These are phyloP conservation scores for Hyphopichia burtonii DNA, from an alignment of 1,139 yeast species.

Conservation along the genomic window DNA sequence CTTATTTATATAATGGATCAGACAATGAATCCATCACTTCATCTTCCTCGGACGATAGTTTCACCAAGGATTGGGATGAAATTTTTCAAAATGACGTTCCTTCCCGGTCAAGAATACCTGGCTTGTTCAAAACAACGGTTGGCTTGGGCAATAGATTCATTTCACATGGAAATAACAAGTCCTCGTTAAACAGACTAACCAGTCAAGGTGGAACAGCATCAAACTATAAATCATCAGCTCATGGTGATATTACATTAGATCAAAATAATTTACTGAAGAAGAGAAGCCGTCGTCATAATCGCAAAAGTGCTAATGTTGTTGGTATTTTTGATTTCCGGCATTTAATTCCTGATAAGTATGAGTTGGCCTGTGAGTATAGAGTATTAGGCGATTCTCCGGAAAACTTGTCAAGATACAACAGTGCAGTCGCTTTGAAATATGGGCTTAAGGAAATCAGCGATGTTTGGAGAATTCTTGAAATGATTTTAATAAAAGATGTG, in stretches of 20 bases:
- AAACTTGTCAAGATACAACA: slow-evolving; percentile 65
- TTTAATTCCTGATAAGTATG: slow-evolving; percentile 73
- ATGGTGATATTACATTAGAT: slow-evolving; percentile 15
- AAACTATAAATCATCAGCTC: slow-evolving; percentile 27
- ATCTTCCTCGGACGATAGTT: slow-evolving; percentile 44
- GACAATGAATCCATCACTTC: slow-evolving; percentile 15
- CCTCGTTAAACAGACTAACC: slow-evolving; percentile 21
- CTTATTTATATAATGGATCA: slow-evolving; percentile 5
- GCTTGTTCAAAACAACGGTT: slow-evolving; percentile 39
- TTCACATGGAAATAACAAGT: slow-evolving; percentile 15
- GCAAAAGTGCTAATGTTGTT: slow-evolving; percentile 50
- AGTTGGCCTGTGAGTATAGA: slow-evolving; percentile 73
- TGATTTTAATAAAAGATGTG: slow-evolving; percentile 37
- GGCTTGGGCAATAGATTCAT: slow-evolving; percentile 38
- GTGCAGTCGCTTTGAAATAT: slow-evolving; percentile 65
- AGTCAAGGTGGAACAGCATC: slow-evolving; percentile 30
- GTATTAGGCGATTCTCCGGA: slow-evolving; percentile 68
- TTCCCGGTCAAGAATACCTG: slow-evolving; percentile 45
- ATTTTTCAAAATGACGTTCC: slow-evolving; percentile 46
- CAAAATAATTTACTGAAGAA: slow-evolving; percentile 10
- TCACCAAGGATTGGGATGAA: slow-evolving; percentile 52
- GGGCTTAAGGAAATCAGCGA: slow-evolving; percentile 66
- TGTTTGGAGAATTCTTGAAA: slow-evolving; percentile 72
- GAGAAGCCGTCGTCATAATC: slow-evolving; percentile 15
- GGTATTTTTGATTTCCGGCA: slow-evolving; percentile 58